Conservation (phyloP, 2,329 filamentous ascomycete species). For the Neurospora sp. region DNA sequence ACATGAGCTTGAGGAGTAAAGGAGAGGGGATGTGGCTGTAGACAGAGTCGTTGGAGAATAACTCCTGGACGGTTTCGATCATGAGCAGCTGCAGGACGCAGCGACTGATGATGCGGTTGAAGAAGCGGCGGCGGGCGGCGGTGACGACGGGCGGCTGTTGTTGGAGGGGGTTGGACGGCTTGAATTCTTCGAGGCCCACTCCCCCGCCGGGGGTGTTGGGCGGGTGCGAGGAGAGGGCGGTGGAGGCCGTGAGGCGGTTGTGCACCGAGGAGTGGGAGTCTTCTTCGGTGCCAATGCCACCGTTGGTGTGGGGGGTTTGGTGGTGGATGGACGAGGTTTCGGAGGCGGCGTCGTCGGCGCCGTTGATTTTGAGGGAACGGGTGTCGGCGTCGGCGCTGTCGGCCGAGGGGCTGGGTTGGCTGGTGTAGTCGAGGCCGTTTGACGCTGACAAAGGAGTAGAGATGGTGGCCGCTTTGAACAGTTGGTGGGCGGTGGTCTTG, state of each 20-base stretch:
- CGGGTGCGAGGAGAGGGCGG: conserved; percentile 12
- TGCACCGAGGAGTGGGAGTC: conserved; percentile 14
- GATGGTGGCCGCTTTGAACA: conserved; percentile 74
- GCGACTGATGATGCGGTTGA: conserved; percentile 98
- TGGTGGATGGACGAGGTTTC: conserved; percentile 47
- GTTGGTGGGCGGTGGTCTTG: conserved; percentile 83
- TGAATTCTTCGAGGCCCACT: conserved; percentile 70
- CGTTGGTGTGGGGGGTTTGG: conserved; percentile 17
- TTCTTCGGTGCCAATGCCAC: conserved; percentile 4
- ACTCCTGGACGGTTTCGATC: conserved; percentile 98
- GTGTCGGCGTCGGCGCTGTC: conserved; percentile 35
- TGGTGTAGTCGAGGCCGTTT: conserved; percentile 43
- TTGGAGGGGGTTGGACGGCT: conserved; percentile 63
- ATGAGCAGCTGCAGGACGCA: conserved; percentile 96
- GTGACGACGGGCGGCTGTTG: conserved; percentile 89
- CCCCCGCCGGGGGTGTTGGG: conserved; percentile 21
- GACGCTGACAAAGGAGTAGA: conserved; percentile 40
- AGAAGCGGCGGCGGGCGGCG: conserved; percentile 84
- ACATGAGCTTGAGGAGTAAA: conserved; percentile 87
- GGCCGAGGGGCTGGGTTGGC: conserved; percentile 30
- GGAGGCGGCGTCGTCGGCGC: conserved; percentile 30
- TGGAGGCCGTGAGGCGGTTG: conserved; percentile 10
- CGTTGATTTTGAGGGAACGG: conserved; percentile 53
- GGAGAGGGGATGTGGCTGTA: conserved; percentile 86
- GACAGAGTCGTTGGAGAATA: conserved; percentile 94